phyloP scores from a whole-genome alignment of 441 rosid species.

The Arabidopsis hybrid region DNA sequence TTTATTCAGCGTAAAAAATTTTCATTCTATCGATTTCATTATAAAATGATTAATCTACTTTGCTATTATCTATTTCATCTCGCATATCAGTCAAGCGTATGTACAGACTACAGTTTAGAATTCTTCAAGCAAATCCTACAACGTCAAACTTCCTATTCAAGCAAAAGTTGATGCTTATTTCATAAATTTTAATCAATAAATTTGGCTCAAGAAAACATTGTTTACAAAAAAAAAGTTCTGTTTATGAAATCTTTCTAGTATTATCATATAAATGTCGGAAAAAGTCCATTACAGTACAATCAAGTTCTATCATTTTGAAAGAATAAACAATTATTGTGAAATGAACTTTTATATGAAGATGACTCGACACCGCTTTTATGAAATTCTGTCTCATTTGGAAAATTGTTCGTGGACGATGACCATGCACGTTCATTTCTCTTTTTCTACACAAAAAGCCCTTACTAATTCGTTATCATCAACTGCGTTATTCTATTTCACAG shows the following conservation, averaged over 20 bases:
- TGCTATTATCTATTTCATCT: no score
- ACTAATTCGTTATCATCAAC: not conserved
- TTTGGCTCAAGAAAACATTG: not conserved
- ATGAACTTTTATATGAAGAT: slow-evolving; percentile 27
- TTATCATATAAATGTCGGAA: no score
- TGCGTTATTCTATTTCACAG: not conserved
- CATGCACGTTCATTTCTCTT: not conserved
- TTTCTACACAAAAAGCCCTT: not conserved
- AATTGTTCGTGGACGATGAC: slow-evolving; percentile 17
- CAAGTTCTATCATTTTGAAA: slow-evolving; percentile 2
- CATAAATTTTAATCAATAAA: not conserved
- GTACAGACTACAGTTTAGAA: no score
- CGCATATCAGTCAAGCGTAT: no score
- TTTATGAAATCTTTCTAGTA: no score
- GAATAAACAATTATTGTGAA: not conserved
- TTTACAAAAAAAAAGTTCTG: no score
- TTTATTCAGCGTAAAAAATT: no score
- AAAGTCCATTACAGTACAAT: no score
- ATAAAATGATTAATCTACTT: no score
- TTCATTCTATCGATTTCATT: no score
- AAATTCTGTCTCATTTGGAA: slow-evolving; percentile 33
- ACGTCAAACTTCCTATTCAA: not conserved
- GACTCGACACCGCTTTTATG: slow-evolving; percentile 32
- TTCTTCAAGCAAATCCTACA: not conserved
- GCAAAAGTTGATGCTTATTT: not conserved